Base-by-base conservation (phyloP, 495 filamentous ascomycete species). In the Podospora bellae-mahoneyi region DNA sequence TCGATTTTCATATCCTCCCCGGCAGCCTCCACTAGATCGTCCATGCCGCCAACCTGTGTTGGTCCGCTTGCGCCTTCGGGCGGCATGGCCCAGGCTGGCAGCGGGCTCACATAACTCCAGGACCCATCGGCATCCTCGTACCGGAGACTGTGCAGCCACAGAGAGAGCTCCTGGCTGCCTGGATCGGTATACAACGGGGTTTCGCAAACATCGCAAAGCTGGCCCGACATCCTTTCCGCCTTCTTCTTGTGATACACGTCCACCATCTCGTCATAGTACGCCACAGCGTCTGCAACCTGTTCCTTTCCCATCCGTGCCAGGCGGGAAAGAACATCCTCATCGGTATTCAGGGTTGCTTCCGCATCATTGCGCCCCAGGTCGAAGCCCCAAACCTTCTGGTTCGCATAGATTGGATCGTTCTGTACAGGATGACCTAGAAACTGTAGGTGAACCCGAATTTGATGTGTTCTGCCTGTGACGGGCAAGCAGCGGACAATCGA, bases 401-500 rank as follows among this genome's bases (percentile, higher is more conserved):
- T 98, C 72, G 91, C 92, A 77, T 99, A 99, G 68, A 99, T 99
- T 3, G 95, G 95, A 75, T 99, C 95, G 76, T 98, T 98, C 62
- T 90, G 87, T 72, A 99, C 97, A 2, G 95, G 96, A 73, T 99
- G 91, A 9, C 95, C 95, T 13, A 99, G 80, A 75, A 91, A 97
- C 74, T 99, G 95, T 1, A 99, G 85, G 73, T 99, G 95, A 13
- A 99, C 96, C 27, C 95, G 87, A 20, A 99, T 87, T 75, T 99
- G 95, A 74, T 99, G 95, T 6, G 95, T 99, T 60, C 95, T 87
- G 0, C 95, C 95, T 0, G 95, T 99, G 23, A 97, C 85, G 0
- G 95, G 95, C 62, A 94, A 85, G 75, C 96, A 98, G 71, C 94
- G 90, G 28, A 99, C 93, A 69, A 99, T 94, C 30, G 93, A 96